These are phyloP conservation scores for Ambrosia hybrid DNA, from an alignment of 140 eudicot species.

Conservation along the genomic window DNA sequence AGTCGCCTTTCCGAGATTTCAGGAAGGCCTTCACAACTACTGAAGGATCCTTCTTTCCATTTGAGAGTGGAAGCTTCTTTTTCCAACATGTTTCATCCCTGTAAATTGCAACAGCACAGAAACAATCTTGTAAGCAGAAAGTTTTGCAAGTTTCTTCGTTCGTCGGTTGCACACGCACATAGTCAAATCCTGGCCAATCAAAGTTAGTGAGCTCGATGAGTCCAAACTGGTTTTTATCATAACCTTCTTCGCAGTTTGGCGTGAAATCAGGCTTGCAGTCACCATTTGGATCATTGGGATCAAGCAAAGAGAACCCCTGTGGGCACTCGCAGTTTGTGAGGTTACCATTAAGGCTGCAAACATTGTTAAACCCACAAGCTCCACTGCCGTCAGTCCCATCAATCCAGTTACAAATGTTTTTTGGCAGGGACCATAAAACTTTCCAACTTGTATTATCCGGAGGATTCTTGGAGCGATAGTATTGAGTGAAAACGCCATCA, in stretches of 20 bases:
- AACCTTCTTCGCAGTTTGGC: neutral
- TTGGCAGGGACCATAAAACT: constrained; percentile 5
- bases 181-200: constrained; percentile 6
- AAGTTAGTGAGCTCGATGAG: neutral
- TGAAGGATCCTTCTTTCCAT: constrained; percentile 4
- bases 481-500: constrained; percentile 1
- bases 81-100: constrained; percentile 1
- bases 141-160: neutral
- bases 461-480: neutral
- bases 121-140: constrained; percentile 10
- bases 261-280: constrained; percentile 8
- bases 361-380: constrained; percentile 4
- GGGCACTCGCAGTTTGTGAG: neutral
- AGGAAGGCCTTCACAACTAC: neutral
- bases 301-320: constrained; percentile 3
- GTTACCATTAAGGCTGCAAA: constrained; percentile 8
- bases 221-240: neutral
- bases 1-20: neutral
- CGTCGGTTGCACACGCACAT: constrained; percentile 2
- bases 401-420: neutral
- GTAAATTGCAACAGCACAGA: constrained; percentile 3
- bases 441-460: neutral
- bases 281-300: neutral
- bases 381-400: neutral
- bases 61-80: neutral